A percentile compares a stretch with the other conserved stretches of the same genome.
Evolutionary conservation across 768 basidiomycete genomes (phyloP).

Genomic region (Boletales sp.): DNA sequence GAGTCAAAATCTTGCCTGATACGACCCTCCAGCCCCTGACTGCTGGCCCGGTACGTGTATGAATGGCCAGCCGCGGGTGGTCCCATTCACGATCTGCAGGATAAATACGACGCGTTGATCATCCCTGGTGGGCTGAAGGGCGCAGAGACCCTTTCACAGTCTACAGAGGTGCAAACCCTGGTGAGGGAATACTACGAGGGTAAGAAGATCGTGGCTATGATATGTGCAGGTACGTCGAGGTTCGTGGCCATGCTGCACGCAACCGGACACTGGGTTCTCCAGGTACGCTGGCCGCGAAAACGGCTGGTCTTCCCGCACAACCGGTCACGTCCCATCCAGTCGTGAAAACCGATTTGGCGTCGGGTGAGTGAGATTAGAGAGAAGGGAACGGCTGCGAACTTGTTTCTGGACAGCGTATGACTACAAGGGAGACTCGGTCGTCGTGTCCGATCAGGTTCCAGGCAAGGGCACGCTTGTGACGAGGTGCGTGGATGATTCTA

Average conservation of each 20-base stretch:
- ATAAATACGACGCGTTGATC: slow-evolving; percentile 62
- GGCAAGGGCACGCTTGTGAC: slow-evolving; percentile 59
- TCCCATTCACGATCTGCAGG: slow-evolving; percentile 34
- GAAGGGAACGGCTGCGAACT: background rate
- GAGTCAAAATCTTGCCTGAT: slow-evolving; percentile 71
- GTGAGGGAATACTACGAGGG: slow-evolving; percentile 47
- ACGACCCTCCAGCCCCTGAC: slow-evolving; percentile 42
- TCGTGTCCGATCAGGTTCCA: slow-evolving; percentile 44
- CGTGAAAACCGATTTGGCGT: slow-evolving; percentile 56
- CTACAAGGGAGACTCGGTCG: slow-evolving; percentile 71
- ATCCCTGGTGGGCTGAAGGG: slow-evolving; percentile 80
- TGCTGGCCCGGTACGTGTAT: slow-evolving; percentile 45
- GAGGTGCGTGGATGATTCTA: slow-evolving; percentile 43
- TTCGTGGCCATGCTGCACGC: background rate
- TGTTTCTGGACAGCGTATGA: slow-evolving; percentile 51
- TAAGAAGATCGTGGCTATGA: slow-evolving; percentile 66
- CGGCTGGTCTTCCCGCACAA: slow-evolving; percentile 56
- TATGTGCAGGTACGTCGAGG: slow-evolving; percentile 64
- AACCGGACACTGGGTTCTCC: background rate
- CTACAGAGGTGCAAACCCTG: slow-evolving; percentile 55
- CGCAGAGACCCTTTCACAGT: slow-evolving; percentile 66
- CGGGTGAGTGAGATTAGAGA: slow-evolving; percentile 34
- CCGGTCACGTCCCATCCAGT: slow-evolving; percentile 77
- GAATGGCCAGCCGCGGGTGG: background rate
- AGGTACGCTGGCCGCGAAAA: slow-evolving; percentile 72